Percentiles rank a stretch among this genome's conserved stretches.
phyloP scores from a whole-genome alignment of 2,329 filamentous ascomycete genomes.

The Penicillium expansum region DNA sequence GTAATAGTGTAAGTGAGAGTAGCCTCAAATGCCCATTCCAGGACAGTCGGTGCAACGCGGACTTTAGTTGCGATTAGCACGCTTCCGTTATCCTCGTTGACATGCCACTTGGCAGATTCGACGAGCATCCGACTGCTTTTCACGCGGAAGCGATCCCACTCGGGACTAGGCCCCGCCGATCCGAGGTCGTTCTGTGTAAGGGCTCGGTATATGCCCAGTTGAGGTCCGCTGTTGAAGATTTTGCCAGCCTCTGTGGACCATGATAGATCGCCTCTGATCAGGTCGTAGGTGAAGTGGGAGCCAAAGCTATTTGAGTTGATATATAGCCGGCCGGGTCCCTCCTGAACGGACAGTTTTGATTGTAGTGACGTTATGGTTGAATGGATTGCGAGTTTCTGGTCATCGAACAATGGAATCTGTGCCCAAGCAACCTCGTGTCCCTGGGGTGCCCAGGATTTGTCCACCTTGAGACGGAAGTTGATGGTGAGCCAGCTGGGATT shows the following conservation, averaged over 20 bases:
- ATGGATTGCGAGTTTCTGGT: background rate
- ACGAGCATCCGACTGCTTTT: slow-evolving; percentile 40
- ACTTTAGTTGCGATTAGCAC: slow-evolving; percentile 47
- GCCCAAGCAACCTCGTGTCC: slow-evolving; percentile 58
- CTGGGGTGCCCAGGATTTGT: slow-evolving; percentile 51
- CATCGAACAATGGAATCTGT: slow-evolving; percentile 33
- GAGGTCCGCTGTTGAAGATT: slow-evolving; percentile 23
- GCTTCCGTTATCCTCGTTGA: slow-evolving; percentile 8
- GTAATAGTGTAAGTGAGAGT: slow-evolving; percentile 54
- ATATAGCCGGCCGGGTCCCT: slow-evolving; percentile 8
- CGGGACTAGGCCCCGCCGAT: slow-evolving; percentile 46
- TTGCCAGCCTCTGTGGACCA: slow-evolving; percentile 38
- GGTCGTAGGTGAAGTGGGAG: slow-evolving; percentile 43
- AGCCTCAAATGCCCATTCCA: slow-evolving; percentile 58
- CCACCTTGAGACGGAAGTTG: slow-evolving; percentile 44
- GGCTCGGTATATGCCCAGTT: slow-evolving; percentile 57
- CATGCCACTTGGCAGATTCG: slow-evolving; percentile 27
- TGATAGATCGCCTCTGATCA: slow-evolving; percentile 45
- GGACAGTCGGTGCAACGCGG: slow-evolving; percentile 57
- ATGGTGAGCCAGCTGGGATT: slow-evolving; percentile 44
- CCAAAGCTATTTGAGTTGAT: slow-evolving; percentile 7
- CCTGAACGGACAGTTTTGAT: background rate
- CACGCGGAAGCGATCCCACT: slow-evolving; percentile 54
- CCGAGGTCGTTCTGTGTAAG: slow-evolving; percentile 64
- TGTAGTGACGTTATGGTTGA: background rate